A percentile compares a stretch with the other conserved stretches of the same genome.
These are phyloP conservation scores for Phytophthora foliorum DNA, from an alignment of 352 stramenopile genomes.

Conservation along the genomic window DNA sequence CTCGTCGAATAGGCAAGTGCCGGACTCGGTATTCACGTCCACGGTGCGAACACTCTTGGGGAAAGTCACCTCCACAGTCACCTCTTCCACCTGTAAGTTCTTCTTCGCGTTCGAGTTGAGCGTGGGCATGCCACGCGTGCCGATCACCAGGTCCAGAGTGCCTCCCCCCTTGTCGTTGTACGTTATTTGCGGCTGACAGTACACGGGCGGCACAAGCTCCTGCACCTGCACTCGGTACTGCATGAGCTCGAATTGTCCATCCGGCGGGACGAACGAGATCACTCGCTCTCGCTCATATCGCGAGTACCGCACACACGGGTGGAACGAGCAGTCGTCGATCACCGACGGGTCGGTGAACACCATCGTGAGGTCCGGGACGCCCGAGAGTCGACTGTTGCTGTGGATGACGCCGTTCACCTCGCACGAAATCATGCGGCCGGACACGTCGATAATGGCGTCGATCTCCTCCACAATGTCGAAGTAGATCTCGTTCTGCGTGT, in stretches of 20 bases:
- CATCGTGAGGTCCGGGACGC: constrained; percentile 97
- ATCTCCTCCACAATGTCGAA: constrained; percentile 99
- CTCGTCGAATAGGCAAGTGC: constrained; percentile 96
- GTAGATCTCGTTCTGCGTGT: constrained; percentile 99
- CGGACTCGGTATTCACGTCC: constrained; percentile 94
- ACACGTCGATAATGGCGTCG: constrained; percentile 96
- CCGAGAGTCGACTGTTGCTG: constrained; percentile 95
- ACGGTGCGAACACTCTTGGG: constrained; percentile 96
- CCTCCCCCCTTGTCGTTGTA: constrained; percentile 82
- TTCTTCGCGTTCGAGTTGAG: constrained; percentile 87
- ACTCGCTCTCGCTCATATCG: constrained; percentile 96
- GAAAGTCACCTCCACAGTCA: constrained; percentile 97
- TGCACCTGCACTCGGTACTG: constrained; percentile 89
- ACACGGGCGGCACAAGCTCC: constrained; percentile 87
- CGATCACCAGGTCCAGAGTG: constrained; percentile 79
- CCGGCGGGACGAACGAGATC: constrained; percentile 98
- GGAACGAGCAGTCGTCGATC: constrained; percentile 98
- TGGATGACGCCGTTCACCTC: constrained; percentile 97
- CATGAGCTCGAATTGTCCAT: constrained; percentile 97
- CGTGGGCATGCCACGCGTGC: constrained; percentile 79
- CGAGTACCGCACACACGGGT: constrained; percentile 98
- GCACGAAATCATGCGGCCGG: constrained; percentile 92
- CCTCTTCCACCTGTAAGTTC: constrained; percentile 88
- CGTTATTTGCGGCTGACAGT: constrained; percentile 89
- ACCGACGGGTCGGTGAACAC: constrained; percentile 96